Evolutionary conservation across 352 stramenopile genomes (phyloP), one percentile per base, ranked within the genome.

Genomic region (Phytophthora sp.): DNA sequence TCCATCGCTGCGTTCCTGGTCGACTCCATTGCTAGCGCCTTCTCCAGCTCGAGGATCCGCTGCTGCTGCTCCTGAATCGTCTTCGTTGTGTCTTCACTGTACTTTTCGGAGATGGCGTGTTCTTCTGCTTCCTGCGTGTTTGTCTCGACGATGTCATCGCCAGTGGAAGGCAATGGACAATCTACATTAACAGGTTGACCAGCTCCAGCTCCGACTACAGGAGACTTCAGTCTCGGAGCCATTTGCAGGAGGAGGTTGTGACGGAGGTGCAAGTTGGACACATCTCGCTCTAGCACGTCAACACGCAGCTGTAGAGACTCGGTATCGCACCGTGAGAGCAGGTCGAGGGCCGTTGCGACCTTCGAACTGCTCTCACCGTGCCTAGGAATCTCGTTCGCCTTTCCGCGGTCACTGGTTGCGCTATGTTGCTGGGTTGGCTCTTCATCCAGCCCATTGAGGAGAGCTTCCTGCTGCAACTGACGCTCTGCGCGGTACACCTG

Each of bases 251-350:
- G 27, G 9, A 72, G 31, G 2, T 66, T 18, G 23, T 68, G 49
- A 6, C 51, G 61, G 8, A 68, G 35, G 1, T 36, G 26, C 51
- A 74, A 59, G 27, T 49, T 55, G 12, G 47, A 49, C 30, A 74
- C 21, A 16, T 74, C 61, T 36, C 24, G 54, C 38, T 76, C 63
- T 18, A 76, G 30, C n/a, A 59, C 23, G 24, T 66, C 63, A n/a
- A 76, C 55, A 27, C 69, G 69, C 39, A 46, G 29, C 30, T 51
- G 39, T 9, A 74, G 31, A 61, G 36, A 44, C 6, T 57, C 49
- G 7, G 57, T 24, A 27, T 57, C 54, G 30, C 27, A 4, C 12
- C 53, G n/a, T n/a, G n/a, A n/a, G n/a, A n/a, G n/a, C n/a, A n/a
- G n/a, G n/a, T n/a, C n/a, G n/a, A n/a, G n/a, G n/a, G n/a, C n/a